A percentile compares a stretch with the other conserved stretches of the same genome.
Evolutionary conservation across 108 stramenopile genomes (phyloP).

Genomic region (Cyclotella cryptica): DNA sequence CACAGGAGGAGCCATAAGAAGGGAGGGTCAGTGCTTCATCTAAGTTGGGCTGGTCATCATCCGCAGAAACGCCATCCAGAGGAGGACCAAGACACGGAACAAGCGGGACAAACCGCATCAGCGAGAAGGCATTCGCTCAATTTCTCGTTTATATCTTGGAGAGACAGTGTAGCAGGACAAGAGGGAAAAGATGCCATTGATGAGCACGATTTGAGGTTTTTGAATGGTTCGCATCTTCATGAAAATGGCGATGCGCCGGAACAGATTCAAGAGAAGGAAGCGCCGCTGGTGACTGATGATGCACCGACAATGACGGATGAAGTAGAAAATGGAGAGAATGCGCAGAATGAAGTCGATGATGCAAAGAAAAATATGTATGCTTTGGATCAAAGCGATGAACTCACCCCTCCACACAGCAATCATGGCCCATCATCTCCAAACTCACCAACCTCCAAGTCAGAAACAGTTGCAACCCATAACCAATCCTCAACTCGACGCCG

Average conservation of each 20-base stretch:
- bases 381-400: neutral
- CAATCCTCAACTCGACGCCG: neutral
- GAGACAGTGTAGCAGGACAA: constrained; percentile 33
- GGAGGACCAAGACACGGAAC: neutral
- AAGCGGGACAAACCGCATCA: neutral
- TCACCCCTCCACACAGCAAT: neutral
- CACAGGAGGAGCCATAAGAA: neutral
- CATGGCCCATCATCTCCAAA: neutral
- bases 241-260: neutral
- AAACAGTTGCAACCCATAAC: neutral
- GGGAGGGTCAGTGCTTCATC: neutral
- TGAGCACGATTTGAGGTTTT: neutral
- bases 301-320: neutral
- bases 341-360: too few species aligned
- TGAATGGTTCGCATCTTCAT: neutral
- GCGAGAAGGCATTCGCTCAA: constrained; percentile 11
- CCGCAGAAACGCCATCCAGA: neutral
- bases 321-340: neutral
- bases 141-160: constrained; percentile 45
- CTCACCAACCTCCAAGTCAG: neutral
- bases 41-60: neutral
- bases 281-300: neutral
- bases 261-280: neutral
- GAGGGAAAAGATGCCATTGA: constrained; percentile 38
- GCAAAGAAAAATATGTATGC: neutral